These are phyloP conservation scores for Medicago lupulina DNA, from an alignment of 306 rosid species.

Conservation along the genomic window DNA sequence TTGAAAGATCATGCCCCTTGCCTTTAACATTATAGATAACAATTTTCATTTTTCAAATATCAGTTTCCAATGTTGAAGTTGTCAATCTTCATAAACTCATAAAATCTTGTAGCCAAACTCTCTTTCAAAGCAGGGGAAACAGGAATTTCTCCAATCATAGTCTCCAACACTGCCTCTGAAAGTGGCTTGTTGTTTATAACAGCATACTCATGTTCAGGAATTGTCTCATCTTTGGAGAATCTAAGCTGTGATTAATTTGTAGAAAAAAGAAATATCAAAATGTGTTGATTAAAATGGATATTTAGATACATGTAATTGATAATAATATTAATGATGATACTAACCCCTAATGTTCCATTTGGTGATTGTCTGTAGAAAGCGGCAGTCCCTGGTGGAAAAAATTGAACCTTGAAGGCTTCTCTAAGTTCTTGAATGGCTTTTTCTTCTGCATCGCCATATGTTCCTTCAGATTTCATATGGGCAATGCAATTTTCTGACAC, in stretches of 20 bases:
- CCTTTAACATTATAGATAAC: neutral
- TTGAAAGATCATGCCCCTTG: neutral
- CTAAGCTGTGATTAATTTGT: slow-evolving; percentile 51
- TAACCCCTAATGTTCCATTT: slow-evolving; percentile 60
- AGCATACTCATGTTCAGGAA: slow-evolving; percentile 48
- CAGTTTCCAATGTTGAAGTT: neutral
- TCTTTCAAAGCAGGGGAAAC: slow-evolving; percentile 76
- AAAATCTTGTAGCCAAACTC: slow-evolving; percentile 62
- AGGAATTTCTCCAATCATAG: slow-evolving; percentile 72
- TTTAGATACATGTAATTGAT: neutral
- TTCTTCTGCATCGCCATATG: slow-evolving; percentile 68
- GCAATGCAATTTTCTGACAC: slow-evolving; percentile 75
- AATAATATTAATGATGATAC: neutral
- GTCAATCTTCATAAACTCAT: slow-evolving; percentile 39
- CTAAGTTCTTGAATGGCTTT: slow-evolving; percentile 62
- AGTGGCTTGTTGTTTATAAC: slow-evolving; percentile 64
- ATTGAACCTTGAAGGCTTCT: slow-evolving; percentile 54
- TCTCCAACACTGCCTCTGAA: slow-evolving; percentile 68
- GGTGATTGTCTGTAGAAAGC: slow-evolving; percentile 68
- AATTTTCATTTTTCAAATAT: neutral
- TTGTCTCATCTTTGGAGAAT: slow-evolving; percentile 67
- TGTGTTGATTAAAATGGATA: neutral
- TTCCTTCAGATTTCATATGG: slow-evolving; percentile 64
- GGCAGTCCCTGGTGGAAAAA: slow-evolving; percentile 65
- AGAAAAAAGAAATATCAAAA: neutral